Base-by-base conservation (phyloP, 1,139 yeast genomes). In the Geotrichum reessii region DNA sequence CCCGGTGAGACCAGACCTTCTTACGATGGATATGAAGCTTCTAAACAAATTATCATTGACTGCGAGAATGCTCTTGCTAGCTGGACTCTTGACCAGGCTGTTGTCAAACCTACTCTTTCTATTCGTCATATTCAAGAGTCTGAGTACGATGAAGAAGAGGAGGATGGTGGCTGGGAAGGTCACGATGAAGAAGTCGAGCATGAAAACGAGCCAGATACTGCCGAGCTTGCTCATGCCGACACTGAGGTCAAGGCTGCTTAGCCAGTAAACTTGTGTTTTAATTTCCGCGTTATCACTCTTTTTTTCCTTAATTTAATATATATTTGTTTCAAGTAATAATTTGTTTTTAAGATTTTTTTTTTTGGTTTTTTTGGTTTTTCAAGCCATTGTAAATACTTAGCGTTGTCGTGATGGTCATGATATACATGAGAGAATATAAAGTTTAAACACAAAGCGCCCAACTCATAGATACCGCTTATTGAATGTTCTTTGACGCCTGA, bases 1-100 rank as follows among this genome's bases (percentile, higher is more conserved):
- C 99, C 99, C 65, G 99, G 99, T 79, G 99, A 93, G 81, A 89
- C 97, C 63, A 90, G 98, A 80, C 95, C 97, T 50, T 95, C 96
- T 63, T 93, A 93, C 76, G 98, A 93, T 72, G 98, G 99, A 67
- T 92, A 91, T 76, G 98, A 93, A 74, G 96, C 97, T 60, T 88
- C 97, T 62, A 92, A 92, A 82, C 98, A 93, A 81, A 91, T 93
- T 76, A 90, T 93, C 71, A 87, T 91, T 72, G 99, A 93, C 75
- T 95, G 96, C 67, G 99, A 93, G 80, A 87, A 86, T 69, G 96
- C 98, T 61, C 83, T 93, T 73, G 93, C 95, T 67, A 84, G 91
- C 66, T 93, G 98, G 99, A 93, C 98, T 67, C 81, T 91, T 72
- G 98, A 92, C 77, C 83, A 89, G 69, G 97, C 98, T 66, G 91